Evolutionary conservation across 495 filamentous ascomycete species (phyloP).

Genomic region (Elasticomyces elasticus): DNA sequence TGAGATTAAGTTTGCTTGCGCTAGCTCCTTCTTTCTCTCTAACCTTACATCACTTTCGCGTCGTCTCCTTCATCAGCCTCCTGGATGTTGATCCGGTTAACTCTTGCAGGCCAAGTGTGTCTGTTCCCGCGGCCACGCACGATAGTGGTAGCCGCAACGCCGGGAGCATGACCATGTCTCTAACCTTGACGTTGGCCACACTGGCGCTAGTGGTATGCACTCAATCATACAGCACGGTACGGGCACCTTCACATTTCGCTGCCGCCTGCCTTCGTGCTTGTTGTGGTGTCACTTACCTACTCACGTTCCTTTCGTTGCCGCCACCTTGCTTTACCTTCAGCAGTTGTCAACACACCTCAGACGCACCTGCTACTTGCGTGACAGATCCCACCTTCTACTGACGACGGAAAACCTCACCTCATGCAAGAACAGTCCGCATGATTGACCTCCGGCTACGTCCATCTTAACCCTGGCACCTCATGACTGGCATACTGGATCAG

Average conservation of each 20-base stretch:
- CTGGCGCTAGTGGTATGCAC: conserved; percentile 1
- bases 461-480: conserved; percentile 4
- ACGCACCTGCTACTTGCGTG: neutral
- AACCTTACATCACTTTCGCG: conserved; percentile 8
- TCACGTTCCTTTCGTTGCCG: conserved; percentile 14
- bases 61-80: conserved; percentile 1
- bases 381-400: neutral
- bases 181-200: neutral
- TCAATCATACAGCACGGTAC: neutral
- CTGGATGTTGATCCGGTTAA: neutral
- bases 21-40: conserved; percentile 1
- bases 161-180: neutral
- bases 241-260: conserved; percentile 1
- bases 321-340: conserved; percentile 22
- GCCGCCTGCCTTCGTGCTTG: conserved; percentile 1
- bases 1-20: neutral
- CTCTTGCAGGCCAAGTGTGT: neutral
- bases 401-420: neutral
- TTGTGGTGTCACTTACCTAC: neutral
- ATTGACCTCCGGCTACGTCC: neutral
- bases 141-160: neutral
- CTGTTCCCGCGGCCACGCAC: neutral
- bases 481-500: conserved; percentile 4
- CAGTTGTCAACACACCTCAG: conserved; percentile 15
- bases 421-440: conserved; percentile 1